Evolutionary conservation across 768 basidiomycete species (phyloP).

Genomic region (Mycena capillaripes): DNA sequence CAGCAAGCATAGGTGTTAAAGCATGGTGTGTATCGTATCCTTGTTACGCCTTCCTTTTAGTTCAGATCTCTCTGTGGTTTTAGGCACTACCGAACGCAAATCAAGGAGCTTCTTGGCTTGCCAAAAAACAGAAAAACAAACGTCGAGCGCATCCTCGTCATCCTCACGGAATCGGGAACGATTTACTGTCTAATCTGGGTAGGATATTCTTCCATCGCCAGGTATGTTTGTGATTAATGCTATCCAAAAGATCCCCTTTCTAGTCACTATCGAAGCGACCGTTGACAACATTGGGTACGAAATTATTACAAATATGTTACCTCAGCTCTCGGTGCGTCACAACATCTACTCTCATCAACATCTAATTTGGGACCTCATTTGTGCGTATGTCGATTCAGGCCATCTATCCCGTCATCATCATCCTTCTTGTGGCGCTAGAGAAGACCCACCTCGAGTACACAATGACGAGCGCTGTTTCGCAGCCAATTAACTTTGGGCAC

Average conservation of each 20-base stretch:
- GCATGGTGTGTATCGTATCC: not conserved
- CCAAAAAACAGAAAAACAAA: conserved; percentile 19
- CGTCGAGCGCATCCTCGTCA: conserved; percentile 32
- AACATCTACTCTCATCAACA: not conserved
- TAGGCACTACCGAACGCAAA: conserved; percentile 17
- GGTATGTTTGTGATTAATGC: not conserved
- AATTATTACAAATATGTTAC: conserved; percentile 15
- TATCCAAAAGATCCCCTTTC: conserved; percentile 1
- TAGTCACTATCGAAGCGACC: not conserved
- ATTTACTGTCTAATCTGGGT: conserved; percentile 38
- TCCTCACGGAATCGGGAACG: conserved; percentile 37
- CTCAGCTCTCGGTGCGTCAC: conserved; percentile 28
- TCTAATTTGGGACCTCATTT: not conserved
- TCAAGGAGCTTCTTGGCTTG: conserved; percentile 18
- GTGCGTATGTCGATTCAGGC: conserved; percentile 1
- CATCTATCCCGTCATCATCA: conserved; percentile 30
- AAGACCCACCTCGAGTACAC: conserved; percentile 21
- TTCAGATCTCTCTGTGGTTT: not conserved
- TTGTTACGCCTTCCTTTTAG: not conserved
- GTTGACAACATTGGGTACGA: conserved; percentile 4
- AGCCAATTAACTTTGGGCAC: conserved; percentile 8
- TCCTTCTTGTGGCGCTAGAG: conserved; percentile 29
- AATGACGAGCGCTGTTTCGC: not conserved
- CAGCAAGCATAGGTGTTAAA: conserved; percentile 8
- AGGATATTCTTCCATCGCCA: not conserved